Evolutionary conservation across 768 basidiomycete species (phyloP), one percentile per base, ranked within the genome.

Genomic region (Exsudoporus frostii): DNA sequence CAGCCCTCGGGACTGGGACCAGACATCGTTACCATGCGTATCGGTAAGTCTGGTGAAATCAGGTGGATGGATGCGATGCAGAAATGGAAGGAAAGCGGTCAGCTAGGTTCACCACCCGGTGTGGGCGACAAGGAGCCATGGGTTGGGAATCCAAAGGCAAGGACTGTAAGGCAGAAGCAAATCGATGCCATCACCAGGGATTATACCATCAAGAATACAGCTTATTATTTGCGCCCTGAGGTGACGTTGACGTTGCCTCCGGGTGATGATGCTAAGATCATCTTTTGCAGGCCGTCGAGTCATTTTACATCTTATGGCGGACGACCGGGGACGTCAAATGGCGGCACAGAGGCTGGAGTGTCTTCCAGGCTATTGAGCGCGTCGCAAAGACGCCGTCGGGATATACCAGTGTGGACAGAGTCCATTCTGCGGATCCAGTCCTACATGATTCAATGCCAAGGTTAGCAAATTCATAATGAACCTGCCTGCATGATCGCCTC

Each of bases 391-490:
- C 82, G 1, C 55, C 71, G 1, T 71, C 67, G 37, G 88, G 86
- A n/a, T 91, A 87, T 59, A 80, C 86, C 1, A 81, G 72, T 53
- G 66, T 90, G 39, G 59, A 60, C 47, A 68, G 73, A 14, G 86
- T 87, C 13, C 76, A 82, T 25, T 48, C 59, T 19, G 57, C 66
- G 1, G 71, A 74, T n/a, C 72, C 75, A 1, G 48, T 58, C 13
- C 69, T 74, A 61, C 63, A 64, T 29, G 79, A 90, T 58, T 73
- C 74, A 20, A 89, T 90, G 86, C 88, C 89, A n/a, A 90, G 88
- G 87, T 86, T 37, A 51, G 79, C 64, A 6, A 15, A 32, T 13
- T 22, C 11, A n/a, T 33, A 67, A 19, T 29, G 25, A 19, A 4
- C 34, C 27, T 24, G 17, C 24, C 30, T 37, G 22, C n/a, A 17